phyloP scores from a whole-genome alignment of 108 stramenopile species.

The Asterionellopsis glacialis region DNA sequence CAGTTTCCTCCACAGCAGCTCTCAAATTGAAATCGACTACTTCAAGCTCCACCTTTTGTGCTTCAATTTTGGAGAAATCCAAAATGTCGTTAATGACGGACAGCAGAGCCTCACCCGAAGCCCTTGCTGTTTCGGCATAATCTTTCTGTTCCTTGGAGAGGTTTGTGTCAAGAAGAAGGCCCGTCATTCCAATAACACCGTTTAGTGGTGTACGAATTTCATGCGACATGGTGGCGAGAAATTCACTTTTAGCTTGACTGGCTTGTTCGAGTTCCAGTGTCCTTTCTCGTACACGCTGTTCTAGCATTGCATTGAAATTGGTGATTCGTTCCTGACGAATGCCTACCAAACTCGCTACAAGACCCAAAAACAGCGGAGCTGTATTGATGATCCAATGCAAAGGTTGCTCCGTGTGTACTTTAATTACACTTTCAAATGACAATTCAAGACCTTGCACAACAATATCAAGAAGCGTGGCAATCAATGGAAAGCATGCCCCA shows the following conservation, averaged over 20 bases:
- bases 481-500: too few relatives aligned
- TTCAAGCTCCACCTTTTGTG: slow-evolving; percentile 24
- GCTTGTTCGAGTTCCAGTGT: slow-evolving; percentile 15
- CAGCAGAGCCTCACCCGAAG: slow-evolving; percentile 28
- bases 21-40: slow-evolving; percentile 7
- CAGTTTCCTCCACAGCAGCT: slow-evolving; percentile 3
- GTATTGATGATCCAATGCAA: too few relatives aligned
- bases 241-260: slow-evolving; percentile 30
- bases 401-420: too few relatives aligned
- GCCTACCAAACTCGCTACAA: too few relatives aligned
- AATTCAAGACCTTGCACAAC: too few relatives aligned
- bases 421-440: too few relatives aligned
- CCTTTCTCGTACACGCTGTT: too few relatives aligned
- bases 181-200: slow-evolving; percentile 39
- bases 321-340: too few relatives aligned
- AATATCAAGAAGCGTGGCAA: too few relatives aligned
- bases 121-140: slow-evolving; percentile 13
- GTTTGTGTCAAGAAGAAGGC: slow-evolving; percentile 18
- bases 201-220: slow-evolving; percentile 61
- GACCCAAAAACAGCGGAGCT: too few relatives aligned
- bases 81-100: slow-evolving; percentile 46
- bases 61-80: slow-evolving; percentile 54
- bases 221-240: slow-evolving; percentile 48
- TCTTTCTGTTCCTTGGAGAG: slow-evolving; percentile 16
- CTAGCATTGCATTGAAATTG: too few relatives aligned